Base-by-base conservation (phyloP, 208 protist genomes). In the Trypanosoma vivax region DNA sequence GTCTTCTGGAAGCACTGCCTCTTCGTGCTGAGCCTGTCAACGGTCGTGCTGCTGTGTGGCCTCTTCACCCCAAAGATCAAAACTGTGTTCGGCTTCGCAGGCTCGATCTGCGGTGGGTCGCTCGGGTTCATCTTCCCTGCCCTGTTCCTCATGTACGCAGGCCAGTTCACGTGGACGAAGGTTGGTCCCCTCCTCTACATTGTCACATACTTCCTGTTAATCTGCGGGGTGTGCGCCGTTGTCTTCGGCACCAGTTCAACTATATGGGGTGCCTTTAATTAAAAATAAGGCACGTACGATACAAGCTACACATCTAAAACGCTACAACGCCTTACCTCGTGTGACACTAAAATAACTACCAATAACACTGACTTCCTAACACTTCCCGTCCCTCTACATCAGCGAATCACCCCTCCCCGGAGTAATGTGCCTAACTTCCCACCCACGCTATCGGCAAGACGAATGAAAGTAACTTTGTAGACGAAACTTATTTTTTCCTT, bases 41-140 rank as follows among this genome's bases (percentile, higher is more conserved):
- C 85, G n/a, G 39, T 64, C 23, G 79, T 78, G 6, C 68, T 90
- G 28, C 62, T 92, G 31, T 80, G 74, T 38, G 82, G 72, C 46
- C 60, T 92, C 35, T 83, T 88, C 53, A 84, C 90, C 49, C 81
- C 78, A 2, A 54, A 80, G 45, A 84, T 92, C 51, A 76, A 58
- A 37, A 77, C 85, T 16, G 82, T 92, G 29, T 88, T 92, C 53
- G 55, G 42, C 28, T 65, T 92, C 13, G 66, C 88, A 38, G 85
- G 85, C 25, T 73, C 73, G 27, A 65, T 90, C 43, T 79, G 69
- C 52, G 81, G 78, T 24, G 77, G 76, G 30, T 78, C 83, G 41
- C 59, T 92, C 21, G 76, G 60, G 48, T 92, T 92, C 74, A 59
- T 90, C 10, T 71, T 88, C 45, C 85, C 85, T 1, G 77, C 85